Conservation (phyloP, 2,329 filamentous ascomycete species). For the Esteya vermicola region DNA sequence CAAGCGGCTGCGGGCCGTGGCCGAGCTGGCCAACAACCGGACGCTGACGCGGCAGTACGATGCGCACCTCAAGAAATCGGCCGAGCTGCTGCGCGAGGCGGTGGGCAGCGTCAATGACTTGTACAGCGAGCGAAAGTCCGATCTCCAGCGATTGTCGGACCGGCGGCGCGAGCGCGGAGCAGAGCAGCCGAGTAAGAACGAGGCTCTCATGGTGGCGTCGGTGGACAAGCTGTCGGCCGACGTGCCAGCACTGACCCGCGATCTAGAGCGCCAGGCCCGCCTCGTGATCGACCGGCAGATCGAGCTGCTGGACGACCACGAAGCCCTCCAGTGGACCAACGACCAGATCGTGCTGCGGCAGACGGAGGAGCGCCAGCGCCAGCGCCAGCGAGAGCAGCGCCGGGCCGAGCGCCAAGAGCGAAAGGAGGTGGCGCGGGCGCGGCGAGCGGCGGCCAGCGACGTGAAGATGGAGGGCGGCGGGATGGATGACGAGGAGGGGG, state of each 20-base stretch:
- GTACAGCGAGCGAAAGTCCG: conserved; percentile 19
- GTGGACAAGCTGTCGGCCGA: conserved; percentile 20
- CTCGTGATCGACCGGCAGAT: conserved; percentile 33
- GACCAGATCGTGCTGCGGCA: conserved; percentile 14
- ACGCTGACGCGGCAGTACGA: conserved; percentile 27
- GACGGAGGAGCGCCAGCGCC: conserved; percentile 8
- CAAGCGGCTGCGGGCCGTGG: conserved; percentile 22
- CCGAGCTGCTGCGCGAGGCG: conserved; percentile 24
- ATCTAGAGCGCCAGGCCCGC: conserved; percentile 32
- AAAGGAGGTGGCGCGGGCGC: neutral
- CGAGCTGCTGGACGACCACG: conserved; percentile 33
- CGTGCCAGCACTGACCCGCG: conserved; percentile 26
- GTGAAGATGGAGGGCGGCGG: conserved; percentile 6
- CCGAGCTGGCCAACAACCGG: conserved; percentile 26
- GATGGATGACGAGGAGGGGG: conserved; percentile 11
- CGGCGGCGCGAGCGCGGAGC: conserved; percentile 19
- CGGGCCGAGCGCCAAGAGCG: neutral
- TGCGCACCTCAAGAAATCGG: conserved; percentile 29
- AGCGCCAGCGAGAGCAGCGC: neutral
- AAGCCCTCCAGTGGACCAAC: conserved; percentile 22
- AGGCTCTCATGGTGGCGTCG: conserved; percentile 17
- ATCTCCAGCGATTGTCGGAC: conserved; percentile 17
- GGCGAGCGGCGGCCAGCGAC: conserved; percentile 5
- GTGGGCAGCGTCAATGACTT: conserved; percentile 35
- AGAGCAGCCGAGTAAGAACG: conserved; percentile 9